These are phyloP conservation scores for Solanum neorickii DNA, from an alignment of 257 asterid species.

Conservation along the genomic window DNA sequence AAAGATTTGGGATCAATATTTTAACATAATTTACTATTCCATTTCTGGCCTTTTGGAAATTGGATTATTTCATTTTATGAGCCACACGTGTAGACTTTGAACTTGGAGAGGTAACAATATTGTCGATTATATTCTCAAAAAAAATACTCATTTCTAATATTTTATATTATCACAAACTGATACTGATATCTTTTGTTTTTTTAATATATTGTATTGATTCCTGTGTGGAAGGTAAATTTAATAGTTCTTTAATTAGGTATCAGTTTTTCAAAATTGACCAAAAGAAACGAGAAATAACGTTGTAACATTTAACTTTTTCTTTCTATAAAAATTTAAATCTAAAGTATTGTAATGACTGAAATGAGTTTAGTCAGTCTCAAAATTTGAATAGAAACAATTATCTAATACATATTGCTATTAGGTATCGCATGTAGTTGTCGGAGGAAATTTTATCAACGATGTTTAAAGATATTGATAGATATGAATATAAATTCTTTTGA, in stretches of 20 bases:
- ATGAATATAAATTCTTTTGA: no score
- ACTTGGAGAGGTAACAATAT: not conserved
- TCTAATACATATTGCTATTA: not conserved
- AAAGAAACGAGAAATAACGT: not conserved
- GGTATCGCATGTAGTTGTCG: fast-evolving
- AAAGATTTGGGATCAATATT: not conserved
- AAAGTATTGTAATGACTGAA: no score
- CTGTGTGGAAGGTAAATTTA: not conserved
- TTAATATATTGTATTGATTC: not conserved
- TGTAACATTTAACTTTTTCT: not conserved
- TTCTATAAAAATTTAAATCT: not conserved
- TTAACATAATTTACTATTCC: not conserved
- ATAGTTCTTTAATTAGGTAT: not conserved
- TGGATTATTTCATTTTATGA: not conserved
- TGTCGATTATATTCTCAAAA: not conserved
- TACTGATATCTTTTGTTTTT: not conserved
- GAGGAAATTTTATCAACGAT: no score
- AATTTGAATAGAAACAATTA: no score
- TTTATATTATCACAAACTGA: not conserved
- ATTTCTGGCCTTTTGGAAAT: not conserved
- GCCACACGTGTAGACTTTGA: not conserved
- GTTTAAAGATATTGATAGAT: no score
- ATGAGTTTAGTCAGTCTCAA: no score
- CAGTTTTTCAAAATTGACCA: not conserved
- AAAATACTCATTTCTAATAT: not conserved